Evolutionary conservation across 23 red algal species (phyloP).

Genomic region (Cyanidiococcus yangmingshanensis): DNA sequence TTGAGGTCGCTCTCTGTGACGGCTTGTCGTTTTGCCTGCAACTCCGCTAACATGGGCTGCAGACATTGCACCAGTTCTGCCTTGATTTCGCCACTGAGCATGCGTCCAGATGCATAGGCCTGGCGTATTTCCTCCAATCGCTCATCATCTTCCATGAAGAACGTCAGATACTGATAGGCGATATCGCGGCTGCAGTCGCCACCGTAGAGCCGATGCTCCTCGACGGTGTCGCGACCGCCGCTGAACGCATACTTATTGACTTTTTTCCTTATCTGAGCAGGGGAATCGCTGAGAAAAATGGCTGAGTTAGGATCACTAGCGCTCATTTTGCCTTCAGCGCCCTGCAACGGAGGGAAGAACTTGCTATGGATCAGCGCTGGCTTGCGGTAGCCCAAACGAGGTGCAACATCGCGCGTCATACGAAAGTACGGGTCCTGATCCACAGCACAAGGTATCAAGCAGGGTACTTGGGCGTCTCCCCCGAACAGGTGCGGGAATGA

Average conservation of each 20-base stretch:
- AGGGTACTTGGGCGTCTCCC: slow-evolving; percentile 42
- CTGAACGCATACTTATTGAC: slow-evolving; percentile 98
- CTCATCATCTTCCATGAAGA: slow-evolving; percentile 87
- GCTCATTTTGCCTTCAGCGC: slow-evolving; percentile 92
- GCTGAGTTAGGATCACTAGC: slow-evolving; percentile 54
- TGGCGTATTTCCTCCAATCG: slow-evolving; percentile 51
- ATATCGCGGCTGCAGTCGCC: slow-evolving; percentile 70
- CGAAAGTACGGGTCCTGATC: slow-evolving; percentile 99
- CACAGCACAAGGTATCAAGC: slow-evolving; percentile 93
- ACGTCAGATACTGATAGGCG: slow-evolving; percentile 79
- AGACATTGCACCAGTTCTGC: slow-evolving; percentile 55
- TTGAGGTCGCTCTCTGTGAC: slow-evolving; percentile 49
- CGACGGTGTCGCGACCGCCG: slow-evolving; percentile 79
- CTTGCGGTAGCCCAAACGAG: slow-evolving; percentile 47
- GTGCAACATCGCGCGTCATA: slow-evolving; percentile 81
- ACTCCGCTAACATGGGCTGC: slow-evolving; percentile 52
- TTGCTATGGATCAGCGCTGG: slow-evolving; percentile 93
- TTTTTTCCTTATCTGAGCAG: slow-evolving; percentile 80
- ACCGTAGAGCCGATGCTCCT: slow-evolving; percentile 81
- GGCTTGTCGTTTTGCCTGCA: slow-evolving; percentile 46
- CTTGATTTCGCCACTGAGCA: slow-evolving; percentile 96
- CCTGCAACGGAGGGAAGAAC: slow-evolving; percentile 97
- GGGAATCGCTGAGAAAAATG: slow-evolving; percentile 77
- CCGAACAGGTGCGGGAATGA: slow-evolving; percentile 73
- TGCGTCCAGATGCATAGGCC: slow-evolving; percentile 57